Evolutionary conservation across 176 grass and related monocot genomes (phyloP).

Genomic region (Dactylis glomerata): DNA sequence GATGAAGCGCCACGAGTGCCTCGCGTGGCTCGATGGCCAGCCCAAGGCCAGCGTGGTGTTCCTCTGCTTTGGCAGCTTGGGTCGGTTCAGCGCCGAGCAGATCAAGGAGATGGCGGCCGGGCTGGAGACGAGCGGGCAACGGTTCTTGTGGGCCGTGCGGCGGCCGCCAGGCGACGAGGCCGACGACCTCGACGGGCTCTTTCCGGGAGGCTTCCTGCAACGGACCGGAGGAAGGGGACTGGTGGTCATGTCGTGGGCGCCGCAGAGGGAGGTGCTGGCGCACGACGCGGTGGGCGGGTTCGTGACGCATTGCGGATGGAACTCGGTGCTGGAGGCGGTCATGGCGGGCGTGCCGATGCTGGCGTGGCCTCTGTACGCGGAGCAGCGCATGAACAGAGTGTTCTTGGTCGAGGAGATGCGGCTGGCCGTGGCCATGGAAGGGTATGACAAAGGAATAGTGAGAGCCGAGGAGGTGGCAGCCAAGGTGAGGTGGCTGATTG

Average conservation of each 20-base stretch:
- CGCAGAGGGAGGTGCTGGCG: constrained; percentile 29
- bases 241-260: constrained; percentile 20
- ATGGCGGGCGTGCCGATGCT: constrained; percentile 34
- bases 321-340: constrained; percentile 32
- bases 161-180: not conserved
- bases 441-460: not conserved
- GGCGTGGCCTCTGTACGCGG: constrained; percentile 33
- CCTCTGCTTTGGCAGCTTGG: not conserved
- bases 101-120: not conserved
- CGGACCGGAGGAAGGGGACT: constrained; percentile 1
- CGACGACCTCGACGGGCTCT: not conserved
- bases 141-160: not conserved
- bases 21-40: not conserved
- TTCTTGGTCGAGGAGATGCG: constrained; percentile 28
- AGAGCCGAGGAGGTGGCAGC: not conserved
- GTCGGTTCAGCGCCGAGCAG: not conserved
- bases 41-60: not conserved
- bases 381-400: constrained; percentile 42
- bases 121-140: not conserved
- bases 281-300: constrained; percentile 33
- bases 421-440: constrained; percentile 26
- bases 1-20: not conserved
- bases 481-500: not conserved
- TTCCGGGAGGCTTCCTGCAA: constrained; percentile 33
- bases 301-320: constrained; percentile 62